Evolutionary conservation across 148 eudicot genomes (phyloP).

Genomic region (Cornus kousa): DNA sequence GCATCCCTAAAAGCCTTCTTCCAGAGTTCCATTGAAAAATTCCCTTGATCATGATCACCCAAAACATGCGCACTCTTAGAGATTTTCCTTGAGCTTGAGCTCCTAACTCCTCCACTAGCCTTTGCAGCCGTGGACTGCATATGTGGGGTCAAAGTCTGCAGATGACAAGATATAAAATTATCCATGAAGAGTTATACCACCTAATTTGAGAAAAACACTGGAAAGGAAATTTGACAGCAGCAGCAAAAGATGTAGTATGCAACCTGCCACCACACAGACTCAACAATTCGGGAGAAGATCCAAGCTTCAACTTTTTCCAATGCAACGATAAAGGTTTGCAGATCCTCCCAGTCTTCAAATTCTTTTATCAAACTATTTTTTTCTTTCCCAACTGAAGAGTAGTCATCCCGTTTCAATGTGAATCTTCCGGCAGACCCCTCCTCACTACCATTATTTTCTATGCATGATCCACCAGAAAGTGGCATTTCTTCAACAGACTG

Average conservation of each 20-base stretch:
- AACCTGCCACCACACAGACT: conserved; percentile 99
- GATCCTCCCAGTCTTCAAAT: conserved; percentile 79
- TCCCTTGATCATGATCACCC: conserved; percentile 84
- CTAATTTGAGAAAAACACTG: neutral
- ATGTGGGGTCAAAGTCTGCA: conserved; percentile 83
- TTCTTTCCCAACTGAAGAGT: conserved; percentile 13
- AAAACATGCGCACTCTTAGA: conserved; percentile 46
- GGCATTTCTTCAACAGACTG: conserved; percentile 44
- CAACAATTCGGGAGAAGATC: conserved; percentile 75
- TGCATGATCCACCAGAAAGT: conserved; percentile 18
- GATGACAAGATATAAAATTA: conserved; percentile 2
- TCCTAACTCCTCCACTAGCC: conserved; percentile 35
- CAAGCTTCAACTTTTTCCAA: conserved; percentile 88
- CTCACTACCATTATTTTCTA: conserved; percentile 26
- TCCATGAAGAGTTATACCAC: neutral
- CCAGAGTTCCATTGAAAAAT: conserved; percentile 75
- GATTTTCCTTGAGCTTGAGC: conserved; percentile 42
- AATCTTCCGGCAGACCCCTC: conserved; percentile 37
- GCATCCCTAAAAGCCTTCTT: conserved; percentile 90
- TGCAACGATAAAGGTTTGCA: conserved; percentile 56
- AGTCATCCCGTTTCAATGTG: conserved; percentile 9
- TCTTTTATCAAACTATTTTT: conserved; percentile 37
- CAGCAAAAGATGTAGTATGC: neutral
- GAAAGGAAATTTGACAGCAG: neutral
- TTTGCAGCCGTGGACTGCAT: conserved; percentile 74